A percentile compares a stretch with the other conserved stretches of the same genome.
phyloP scores from a whole-genome alignment of 2,329 filamentous ascomycete genomes.

The Phyllosticta citrichinensis region DNA sequence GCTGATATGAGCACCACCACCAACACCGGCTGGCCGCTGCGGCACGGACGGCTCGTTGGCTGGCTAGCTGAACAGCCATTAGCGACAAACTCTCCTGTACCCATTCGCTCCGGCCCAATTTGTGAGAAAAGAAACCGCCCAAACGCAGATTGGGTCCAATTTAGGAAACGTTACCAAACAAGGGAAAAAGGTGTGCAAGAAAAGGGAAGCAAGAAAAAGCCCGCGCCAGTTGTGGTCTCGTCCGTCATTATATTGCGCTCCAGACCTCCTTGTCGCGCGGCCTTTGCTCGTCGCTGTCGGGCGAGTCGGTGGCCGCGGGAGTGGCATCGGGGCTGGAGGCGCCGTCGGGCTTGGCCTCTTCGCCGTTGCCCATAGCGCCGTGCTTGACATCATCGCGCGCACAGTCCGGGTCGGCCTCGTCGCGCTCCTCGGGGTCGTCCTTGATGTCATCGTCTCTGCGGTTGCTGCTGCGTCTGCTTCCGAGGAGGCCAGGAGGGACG shows the following conservation, averaged over 20 bases:
- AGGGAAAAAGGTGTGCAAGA: background rate
- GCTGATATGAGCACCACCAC: background rate
- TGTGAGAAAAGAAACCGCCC: background rate
- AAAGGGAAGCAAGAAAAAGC: background rate
- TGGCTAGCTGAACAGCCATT: background rate
- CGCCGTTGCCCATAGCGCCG: background rate
- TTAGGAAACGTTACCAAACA: background rate
- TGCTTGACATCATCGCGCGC: background rate
- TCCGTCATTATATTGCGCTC: background rate
- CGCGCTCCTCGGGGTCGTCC: conserved; percentile 6
- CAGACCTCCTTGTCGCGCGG: background rate
- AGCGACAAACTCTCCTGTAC: background rate
- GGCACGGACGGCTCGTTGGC: background rate
- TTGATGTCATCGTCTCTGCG: conserved; percentile 6
- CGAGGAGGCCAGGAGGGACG: conserved; percentile 3
- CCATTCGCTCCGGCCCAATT: background rate
- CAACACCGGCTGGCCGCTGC: background rate
- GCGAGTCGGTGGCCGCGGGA: background rate
- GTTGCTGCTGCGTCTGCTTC: conserved; percentile 9
- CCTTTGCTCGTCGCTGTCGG: background rate
- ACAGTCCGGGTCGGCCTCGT: background rate
- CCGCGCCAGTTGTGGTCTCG: background rate
- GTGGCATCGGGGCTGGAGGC: background rate
- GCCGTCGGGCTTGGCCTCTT: background rate
- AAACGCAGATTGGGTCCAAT: background rate